Evolutionary conservation across 106 monocot genomes (phyloP), one percentile per base, ranked within the genome.

Genomic region (Gastrodia elata): DNA sequence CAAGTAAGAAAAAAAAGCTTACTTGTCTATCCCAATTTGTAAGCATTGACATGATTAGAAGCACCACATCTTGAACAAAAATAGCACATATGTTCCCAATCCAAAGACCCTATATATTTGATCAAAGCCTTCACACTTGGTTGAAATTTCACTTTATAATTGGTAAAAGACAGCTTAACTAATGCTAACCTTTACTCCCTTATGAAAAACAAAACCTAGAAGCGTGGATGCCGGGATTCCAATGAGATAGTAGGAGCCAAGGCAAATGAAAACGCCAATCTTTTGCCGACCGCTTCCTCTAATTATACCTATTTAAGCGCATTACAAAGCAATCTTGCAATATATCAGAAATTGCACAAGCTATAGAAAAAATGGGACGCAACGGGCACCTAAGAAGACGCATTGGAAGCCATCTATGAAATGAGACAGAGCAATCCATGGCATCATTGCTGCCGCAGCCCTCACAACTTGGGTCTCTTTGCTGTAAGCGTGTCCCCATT

Each of bases 271-370:
- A 70, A 79, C 87, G 65, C 84, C 83, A 22, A 81, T 70, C 65
- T 82, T 83, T 35, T 87, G 84, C 71, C 73, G 73, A 0, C 87
- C 87, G 55, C 81, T 81, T 79, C 87, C 87, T 77, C 84, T 76
- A 16, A 71, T 74, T 71, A 30, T 40, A 37, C 87, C 87, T 87
- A 72, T n/a, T 57, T n/a, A 39, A 9, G 24, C 25, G 46, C 8
- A 30, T 30, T 13, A 46, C 56, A 56, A 65, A 1, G 24, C 27
- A 40, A 1, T 2, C 9, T 24, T 13, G 6, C 38, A 69, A 44
- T 44, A 2, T 44, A 2, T 48, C 20, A 43, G 16, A 24, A 28
- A 20, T 32, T n/a, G n/a, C n/a, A n/a, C n/a, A n/a, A n/a, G n/a
- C n/a, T n/a, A n/a, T n/a, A n/a, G n/a, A n/a, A n/a, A n/a, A n/a